Base-by-base conservation (phyloP, 2,329 filamentous ascomycete genomes). In the Tolypocladium guangdongense region DNA sequence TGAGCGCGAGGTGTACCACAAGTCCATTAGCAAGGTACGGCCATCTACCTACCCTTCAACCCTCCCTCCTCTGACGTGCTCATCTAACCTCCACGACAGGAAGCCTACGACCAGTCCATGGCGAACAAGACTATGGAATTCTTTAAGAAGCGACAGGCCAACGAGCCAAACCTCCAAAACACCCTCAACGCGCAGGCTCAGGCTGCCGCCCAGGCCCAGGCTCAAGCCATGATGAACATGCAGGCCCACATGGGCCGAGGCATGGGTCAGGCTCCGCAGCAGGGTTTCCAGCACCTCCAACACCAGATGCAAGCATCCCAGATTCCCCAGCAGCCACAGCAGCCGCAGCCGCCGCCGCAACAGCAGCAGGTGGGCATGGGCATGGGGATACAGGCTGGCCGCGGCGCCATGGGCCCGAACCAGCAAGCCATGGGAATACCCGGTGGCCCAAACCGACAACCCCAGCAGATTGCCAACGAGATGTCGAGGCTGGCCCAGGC, bases 231-330 rank as follows among this genome's bases (percentile, higher is more conserved):
- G 69, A 74, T 81, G 71, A 78, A 72, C 54, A 74, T 80, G 70
- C 76, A 77, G 55, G 71, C 69, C 14, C 74, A 78, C 57, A 76
- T 81, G 69, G 71, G 73, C 39, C 73, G 79, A 37, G 73, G 72
- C 14, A 74, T 78, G 66, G 72, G 71, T 0, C 78, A 77, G 59
- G 71, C 69, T 7, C 66, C 69, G 2, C 80, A 78, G 55, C 78
- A 75, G 59, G 74, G 72, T 1, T 83, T 84, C 54, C 80, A 80
- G 56, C 75, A 78, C 49, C 71, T 83, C 37, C 80, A 81, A 55
- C 79, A 81, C 52, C 77, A 74, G 53, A 81, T 82, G 77, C 80
- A 83, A 59, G 67, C 74, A 4, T 73, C 76, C 1, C 75, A 74
- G 38, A 73, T 82, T 27, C 71, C 75, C 11, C 78, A 68, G 51